phyloP scores from a whole-genome alignment of 257 asterid species.

The Cinchona pubescens region DNA sequence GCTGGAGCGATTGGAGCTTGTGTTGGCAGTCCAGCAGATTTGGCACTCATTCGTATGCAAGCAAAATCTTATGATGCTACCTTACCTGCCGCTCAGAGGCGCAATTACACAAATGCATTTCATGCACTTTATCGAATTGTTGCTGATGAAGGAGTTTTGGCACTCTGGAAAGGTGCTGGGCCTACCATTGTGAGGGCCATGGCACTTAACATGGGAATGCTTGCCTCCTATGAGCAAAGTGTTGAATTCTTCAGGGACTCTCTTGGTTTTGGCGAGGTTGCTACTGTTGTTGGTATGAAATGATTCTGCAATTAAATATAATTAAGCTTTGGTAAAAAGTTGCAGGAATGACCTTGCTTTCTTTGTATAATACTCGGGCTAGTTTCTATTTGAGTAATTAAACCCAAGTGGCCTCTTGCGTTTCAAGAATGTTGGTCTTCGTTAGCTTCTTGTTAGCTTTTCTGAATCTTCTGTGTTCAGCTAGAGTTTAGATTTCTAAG shows the following conservation, averaged over 20 bases:
- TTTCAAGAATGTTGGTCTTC: neutral
- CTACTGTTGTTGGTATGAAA: conserved; percentile 70
- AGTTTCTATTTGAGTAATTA: neutral
- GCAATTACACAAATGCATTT: conserved; percentile 80
- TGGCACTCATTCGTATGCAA: conserved; percentile 98
- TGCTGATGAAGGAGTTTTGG: conserved; percentile 79
- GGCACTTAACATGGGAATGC: conserved; percentile 99
- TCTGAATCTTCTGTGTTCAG: neutral
- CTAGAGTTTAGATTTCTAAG: neutral
- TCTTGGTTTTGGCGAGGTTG: conserved; percentile 68
- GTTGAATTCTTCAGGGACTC: conserved; percentile 71
- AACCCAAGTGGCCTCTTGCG: neutral
- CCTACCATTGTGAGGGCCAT: conserved; percentile 98
- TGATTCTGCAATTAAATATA: no score
- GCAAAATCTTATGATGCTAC: conserved; percentile 99
- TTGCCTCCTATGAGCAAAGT: conserved; percentile 92
- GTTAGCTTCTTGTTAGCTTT: neutral
- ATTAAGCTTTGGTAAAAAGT: neutral
- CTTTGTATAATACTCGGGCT: neutral
- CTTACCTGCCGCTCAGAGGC: conserved; percentile 73
- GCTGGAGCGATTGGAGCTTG: conserved; percentile 97
- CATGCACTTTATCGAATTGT: conserved; percentile 77
- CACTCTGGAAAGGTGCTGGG: conserved; percentile 99
- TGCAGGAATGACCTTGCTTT: neutral
- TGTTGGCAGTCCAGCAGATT: conserved; percentile 91